Conservation (phyloP, 768 basidiomycete genomes). For the Phaeotremella fagi region DNA sequence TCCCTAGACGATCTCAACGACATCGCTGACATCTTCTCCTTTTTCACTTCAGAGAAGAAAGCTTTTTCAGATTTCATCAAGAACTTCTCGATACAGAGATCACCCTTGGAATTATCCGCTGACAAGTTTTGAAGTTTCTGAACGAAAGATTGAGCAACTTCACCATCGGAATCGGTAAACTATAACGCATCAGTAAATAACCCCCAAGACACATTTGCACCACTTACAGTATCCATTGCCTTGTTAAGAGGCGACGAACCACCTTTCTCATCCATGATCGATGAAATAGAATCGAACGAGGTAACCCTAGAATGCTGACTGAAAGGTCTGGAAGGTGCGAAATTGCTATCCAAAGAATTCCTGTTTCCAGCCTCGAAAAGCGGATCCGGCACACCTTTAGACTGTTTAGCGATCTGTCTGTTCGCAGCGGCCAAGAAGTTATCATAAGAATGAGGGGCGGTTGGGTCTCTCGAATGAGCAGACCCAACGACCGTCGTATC, state of each 20-base stretch:
- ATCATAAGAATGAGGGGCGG: slow-evolving; percentile 56
- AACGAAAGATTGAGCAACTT: slow-evolving; percentile 83
- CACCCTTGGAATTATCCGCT: slow-evolving; percentile 82
- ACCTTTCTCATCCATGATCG: slow-evolving; percentile 83
- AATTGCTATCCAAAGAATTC: slow-evolving; percentile 32
- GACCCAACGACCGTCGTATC: slow-evolving; percentile 35
- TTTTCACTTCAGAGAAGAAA: slow-evolving; percentile 85
- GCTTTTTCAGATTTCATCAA: slow-evolving; percentile 85
- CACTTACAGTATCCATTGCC: slow-evolving; percentile 73
- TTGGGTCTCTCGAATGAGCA: slow-evolving; percentile 5
- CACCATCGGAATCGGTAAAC: slow-evolving; percentile 93
- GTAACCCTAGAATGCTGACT: slow-evolving; percentile 71
- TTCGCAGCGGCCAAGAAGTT: slow-evolving; percentile 84
- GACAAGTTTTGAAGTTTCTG: slow-evolving; percentile 72
- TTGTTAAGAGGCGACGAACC: slow-evolving; percentile 84
- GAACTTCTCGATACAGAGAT: slow-evolving; percentile 87
- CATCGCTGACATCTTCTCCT: slow-evolving; percentile 67
- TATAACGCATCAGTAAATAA: slow-evolving; percentile 44
- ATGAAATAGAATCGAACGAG: slow-evolving; percentile 85
- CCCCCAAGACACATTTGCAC: neutral
- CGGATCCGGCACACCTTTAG: slow-evolving; percentile 74
- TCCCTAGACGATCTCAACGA: slow-evolving; percentile 43
- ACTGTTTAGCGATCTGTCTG: slow-evolving; percentile 71
- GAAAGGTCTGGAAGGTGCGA: slow-evolving; percentile 68
- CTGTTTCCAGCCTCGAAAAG: slow-evolving; percentile 61